phyloP scores from a whole-genome alignment of 768 basidiomycete genomes.

The Mycena crocata region DNA sequence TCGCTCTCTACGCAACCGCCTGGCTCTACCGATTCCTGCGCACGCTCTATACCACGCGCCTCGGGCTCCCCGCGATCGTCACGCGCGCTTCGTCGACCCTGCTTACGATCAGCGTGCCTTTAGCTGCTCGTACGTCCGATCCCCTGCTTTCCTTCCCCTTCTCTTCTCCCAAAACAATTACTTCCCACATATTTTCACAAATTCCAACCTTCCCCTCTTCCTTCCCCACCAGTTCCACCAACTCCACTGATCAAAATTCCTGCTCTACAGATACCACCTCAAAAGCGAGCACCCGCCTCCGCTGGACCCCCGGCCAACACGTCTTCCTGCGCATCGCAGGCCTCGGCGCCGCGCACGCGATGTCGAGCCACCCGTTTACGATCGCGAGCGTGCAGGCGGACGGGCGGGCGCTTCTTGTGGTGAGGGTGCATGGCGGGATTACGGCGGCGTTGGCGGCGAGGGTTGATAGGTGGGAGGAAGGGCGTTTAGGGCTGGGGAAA shows the following conservation, averaged over 20 bases:
- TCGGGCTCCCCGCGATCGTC: conserved; percentile 22
- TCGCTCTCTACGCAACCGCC: conserved; percentile 40
- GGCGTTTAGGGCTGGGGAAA: too few relatives aligned
- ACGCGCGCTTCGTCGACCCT: conserved; percentile 29
- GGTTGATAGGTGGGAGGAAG: background rate
- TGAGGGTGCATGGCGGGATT: conserved; percentile 42
- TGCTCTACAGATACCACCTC: too few relatives aligned
- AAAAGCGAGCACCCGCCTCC: conserved; percentile 30
- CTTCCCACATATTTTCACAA: too few relatives aligned
- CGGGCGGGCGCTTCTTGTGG: conserved; percentile 31
- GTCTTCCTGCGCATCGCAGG: conserved; percentile 35
- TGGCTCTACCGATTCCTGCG: conserved; percentile 41
- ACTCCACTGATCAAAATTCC: too few relatives aligned
- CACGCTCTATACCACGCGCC: conserved; percentile 35
- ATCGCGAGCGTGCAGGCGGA: conserved; percentile 29
- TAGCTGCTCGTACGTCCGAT: too few relatives aligned
- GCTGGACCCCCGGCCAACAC: conserved; percentile 47
- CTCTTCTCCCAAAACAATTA: too few relatives aligned
- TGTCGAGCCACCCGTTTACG: conserved; percentile 49
- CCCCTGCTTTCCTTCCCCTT: too few relatives aligned
- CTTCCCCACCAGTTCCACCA: too few relatives aligned
- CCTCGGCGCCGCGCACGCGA: conserved; percentile 31
- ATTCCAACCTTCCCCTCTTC: too few relatives aligned
- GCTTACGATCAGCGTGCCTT: conserved; percentile 37
- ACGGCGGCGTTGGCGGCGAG: conserved; percentile 32